Base-by-base conservation (phyloP, 345 rosid species). In the Eucalyptus shirleyi region DNA sequence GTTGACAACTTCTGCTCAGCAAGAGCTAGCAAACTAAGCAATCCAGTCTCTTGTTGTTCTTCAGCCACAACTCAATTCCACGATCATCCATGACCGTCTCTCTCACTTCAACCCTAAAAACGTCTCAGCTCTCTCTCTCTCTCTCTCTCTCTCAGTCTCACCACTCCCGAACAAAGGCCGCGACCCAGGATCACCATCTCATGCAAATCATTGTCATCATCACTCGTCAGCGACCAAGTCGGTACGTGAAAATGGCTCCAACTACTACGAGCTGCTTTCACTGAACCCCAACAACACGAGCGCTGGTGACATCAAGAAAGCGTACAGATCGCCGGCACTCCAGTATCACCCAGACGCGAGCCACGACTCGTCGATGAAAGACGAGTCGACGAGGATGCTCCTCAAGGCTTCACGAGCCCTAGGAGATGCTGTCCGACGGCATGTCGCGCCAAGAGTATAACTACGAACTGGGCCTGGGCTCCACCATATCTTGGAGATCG, bases 351-450 rank as follows among this genome's bases (percentile, higher is more conserved):
- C 92, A 23, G 92, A 92, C 16, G 90, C 87, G 7, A 89, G 91
- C 83, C 28, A 44, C 50, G 69, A 59, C 85, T 89, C 91, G 24
- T 87, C 89, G 13, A 87, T 60, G 40, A 87, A 87, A 60, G 91
- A 91, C 34, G 88, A 90, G 34, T 91, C 88, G 15, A 91, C 93
- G 18, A 88, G 89, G 86, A 87, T 85, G 44, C 91, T 92, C 86
- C 59, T 92, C 37, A 51, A 60, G 89, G 86, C 86, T 91, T 19
- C 90, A 88, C 19, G 4, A 53, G 88, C 92, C 92, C 23, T 92
- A 90, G 83, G 51, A 67, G 67, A 91, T 91, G n/a, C 87, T 91
- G 37, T 92, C 91, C 11, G 92, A 92, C 51, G 91, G 89, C 19
- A 83, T 82, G 80, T 89, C 87, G 12, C 89, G 88, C 21, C 62